phyloP scores from a whole-genome alignment of 495 filamentous ascomycete species.

The Hypoxylon trugodes region DNA sequence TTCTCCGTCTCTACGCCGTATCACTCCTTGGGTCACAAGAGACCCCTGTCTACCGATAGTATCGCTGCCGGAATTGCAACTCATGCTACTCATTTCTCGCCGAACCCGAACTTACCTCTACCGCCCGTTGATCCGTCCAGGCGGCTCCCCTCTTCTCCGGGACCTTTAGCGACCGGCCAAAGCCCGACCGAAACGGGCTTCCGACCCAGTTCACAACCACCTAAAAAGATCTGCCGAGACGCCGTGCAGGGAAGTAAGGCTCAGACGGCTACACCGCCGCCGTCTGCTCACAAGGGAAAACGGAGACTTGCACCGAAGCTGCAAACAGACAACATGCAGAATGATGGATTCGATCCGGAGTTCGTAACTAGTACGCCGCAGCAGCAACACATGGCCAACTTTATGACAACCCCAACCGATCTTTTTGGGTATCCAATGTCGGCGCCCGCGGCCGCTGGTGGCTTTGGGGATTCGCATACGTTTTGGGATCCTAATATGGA shows the following conservation, averaged over 20 bases:
- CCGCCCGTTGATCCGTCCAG: constrained; percentile 66
- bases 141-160: constrained; percentile 65
- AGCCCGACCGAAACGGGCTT: constrained; percentile 39
- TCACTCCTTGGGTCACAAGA: constrained; percentile 47
- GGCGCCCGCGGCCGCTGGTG: constrained; percentile 73
- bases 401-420: constrained; percentile 49
- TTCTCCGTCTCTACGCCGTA: constrained; percentile 47
- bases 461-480: constrained; percentile 69
- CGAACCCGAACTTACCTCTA: constrained; percentile 58
- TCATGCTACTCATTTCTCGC: constrained; percentile 68
- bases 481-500: constrained; percentile 76
- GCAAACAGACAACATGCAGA: constrained; percentile 59
- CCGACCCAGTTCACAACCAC: constrained; percentile 35
- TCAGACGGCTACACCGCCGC: constrained; percentile 62
- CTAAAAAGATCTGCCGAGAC: constrained; percentile 53
- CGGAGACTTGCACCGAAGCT: constrained; percentile 62
- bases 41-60: constrained; percentile 50
- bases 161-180: constrained; percentile 52
- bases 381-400: constrained; percentile 51
- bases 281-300: constrained; percentile 58
- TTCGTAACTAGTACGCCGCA: constrained; percentile 51
- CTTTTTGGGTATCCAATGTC: constrained; percentile 74
- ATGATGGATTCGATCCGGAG: constrained; percentile 58
- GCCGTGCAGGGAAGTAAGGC: constrained; percentile 45
- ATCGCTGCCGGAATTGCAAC: constrained; percentile 58